A percentile compares a stretch with the other conserved stretches of the same genome.
These are phyloP conservation scores for Tetragonia tetragonoides DNA, from an alignment of 148 eudicot genomes.

Conservation along the genomic window DNA sequence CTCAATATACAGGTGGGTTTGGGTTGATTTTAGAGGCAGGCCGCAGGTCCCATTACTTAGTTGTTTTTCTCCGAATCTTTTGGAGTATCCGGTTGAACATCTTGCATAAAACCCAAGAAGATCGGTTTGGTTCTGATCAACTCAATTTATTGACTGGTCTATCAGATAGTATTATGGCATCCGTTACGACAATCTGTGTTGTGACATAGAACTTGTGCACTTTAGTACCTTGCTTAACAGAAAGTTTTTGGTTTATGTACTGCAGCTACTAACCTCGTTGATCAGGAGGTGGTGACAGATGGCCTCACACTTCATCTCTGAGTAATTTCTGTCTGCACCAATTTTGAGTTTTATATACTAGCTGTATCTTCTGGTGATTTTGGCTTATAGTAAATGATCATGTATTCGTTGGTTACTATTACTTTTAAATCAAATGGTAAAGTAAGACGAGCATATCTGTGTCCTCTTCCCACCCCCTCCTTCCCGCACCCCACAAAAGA, in stretches of 20 bases:
- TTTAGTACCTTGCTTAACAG: neutral
- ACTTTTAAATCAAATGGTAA: neutral
- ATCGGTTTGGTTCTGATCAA: no score
- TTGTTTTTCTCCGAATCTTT: no score
- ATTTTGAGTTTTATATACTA: neutral
- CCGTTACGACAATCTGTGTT: neutral
- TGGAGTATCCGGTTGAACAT: no score
- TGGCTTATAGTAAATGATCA: neutral
- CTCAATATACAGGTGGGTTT: no score
- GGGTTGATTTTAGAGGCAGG: no score
- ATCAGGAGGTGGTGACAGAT: conserved; percentile 60
- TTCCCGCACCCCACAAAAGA: neutral
- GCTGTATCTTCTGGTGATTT: neutral
- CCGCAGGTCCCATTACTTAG: no score
- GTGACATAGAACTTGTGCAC: neutral
- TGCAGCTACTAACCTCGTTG: conserved; percentile 77
- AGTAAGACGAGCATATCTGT: neutral
- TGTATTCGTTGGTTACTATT: conserved; percentile 7
- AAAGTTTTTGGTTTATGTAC: neutral
- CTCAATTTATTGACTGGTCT: no score
- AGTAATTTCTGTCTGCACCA: neutral
- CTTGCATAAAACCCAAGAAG: no score
- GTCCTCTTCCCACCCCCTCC: neutral
- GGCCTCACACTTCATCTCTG: neutral
- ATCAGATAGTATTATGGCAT: no score